Conservation (phyloP, 148 eudicot genomes). For the Fagopyrum esculentum region DNA sequence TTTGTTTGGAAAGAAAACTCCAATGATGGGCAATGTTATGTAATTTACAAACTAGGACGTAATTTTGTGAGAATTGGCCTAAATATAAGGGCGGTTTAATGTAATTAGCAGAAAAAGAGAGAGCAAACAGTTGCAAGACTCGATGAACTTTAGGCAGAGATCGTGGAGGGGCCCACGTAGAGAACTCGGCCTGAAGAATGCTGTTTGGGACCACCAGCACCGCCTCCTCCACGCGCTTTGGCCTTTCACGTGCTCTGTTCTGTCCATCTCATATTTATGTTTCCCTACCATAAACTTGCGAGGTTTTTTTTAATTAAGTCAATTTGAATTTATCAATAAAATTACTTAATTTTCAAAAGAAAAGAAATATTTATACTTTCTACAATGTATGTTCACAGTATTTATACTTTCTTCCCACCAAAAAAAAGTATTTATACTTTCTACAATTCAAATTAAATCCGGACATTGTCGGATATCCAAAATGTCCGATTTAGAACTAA, state of each 20-base stretch:
- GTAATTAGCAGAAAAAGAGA: not conserved
- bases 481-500: too few species aligned
- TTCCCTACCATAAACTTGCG: not conserved
- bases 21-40: too few species aligned
- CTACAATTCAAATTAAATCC: not conserved
- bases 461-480: too few species aligned
- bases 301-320: not conserved
- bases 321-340: not conserved
- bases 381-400: not conserved
- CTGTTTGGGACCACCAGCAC: constrained; percentile 1
- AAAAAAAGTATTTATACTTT: not conserved
- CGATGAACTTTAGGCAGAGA: not conserved
- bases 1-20: too few species aligned
- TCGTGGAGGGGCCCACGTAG: constrained; percentile 5
- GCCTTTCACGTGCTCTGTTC: constrained; percentile 6
- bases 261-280: not conserved
- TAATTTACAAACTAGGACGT: too few species aligned
- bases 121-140: constrained; percentile 6
- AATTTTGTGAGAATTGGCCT: too few species aligned
- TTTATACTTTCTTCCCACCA: too few species aligned
- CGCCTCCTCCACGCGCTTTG: constrained; percentile 11
- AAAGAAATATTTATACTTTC: not conserved
- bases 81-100: too few species aligned
- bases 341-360: not conserved
- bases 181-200: constrained; percentile 1